These are phyloP conservation scores for Oryza glaberrima DNA, from an alignment of 176 grass and related monocot species.

Conservation along the genomic window DNA sequence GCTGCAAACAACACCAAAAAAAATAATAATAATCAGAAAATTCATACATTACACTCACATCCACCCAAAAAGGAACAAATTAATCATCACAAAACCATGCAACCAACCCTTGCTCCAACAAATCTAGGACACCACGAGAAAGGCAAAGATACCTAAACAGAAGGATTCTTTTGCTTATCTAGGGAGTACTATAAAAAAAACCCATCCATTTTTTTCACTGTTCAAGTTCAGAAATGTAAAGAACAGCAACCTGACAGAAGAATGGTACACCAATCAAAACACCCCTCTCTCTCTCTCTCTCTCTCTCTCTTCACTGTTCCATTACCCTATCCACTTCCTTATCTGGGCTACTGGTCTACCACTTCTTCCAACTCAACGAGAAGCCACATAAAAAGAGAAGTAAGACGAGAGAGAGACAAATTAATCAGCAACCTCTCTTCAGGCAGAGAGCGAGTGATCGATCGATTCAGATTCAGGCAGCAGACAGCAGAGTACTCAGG, in stretches of 20 bases:
- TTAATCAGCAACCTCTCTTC: neutral
- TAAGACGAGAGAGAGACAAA: neutral
- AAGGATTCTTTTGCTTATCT: neutral
- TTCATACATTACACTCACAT: neutral
- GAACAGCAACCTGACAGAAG: neutral
- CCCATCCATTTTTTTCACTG: neutral
- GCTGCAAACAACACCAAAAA: neutral
- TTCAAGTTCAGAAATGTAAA: neutral
- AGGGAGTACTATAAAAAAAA: neutral
- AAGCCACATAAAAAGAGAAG: conserved; percentile 20
- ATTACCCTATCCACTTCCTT: conserved; percentile 10
- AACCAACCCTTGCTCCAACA: neutral
- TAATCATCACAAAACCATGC: neutral
- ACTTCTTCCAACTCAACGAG: neutral
- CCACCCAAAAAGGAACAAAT: neutral
- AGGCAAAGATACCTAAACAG: neutral
- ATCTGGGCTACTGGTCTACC: neutral
- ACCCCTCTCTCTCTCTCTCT: no score
- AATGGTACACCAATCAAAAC: neutral
- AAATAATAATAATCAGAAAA: neutral
- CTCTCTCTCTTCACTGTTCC: neutral
- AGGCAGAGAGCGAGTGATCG: neutral
- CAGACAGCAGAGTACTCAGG: neutral
- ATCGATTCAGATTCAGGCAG: neutral
- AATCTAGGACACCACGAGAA: neutral